phyloP scores from a whole-genome alignment of 2,329 filamentous ascomycete species.

The Ceratocystis albifundus region DNA sequence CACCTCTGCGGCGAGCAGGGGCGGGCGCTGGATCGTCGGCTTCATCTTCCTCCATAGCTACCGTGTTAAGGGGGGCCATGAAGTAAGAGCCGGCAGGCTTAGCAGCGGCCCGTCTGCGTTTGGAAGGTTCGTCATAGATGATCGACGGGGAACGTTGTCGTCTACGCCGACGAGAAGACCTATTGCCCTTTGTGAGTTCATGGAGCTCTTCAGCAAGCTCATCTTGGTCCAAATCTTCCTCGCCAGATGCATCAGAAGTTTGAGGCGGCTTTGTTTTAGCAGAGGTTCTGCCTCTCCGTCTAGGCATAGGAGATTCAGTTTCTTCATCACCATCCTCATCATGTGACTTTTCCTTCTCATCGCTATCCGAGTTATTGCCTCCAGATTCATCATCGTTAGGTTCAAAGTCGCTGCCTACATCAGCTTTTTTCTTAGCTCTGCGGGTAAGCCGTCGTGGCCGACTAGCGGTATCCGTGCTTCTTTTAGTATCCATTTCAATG shows the following conservation, averaged over 20 bases:
- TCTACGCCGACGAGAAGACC: slow-evolving; percentile 40
- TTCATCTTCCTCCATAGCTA: slow-evolving; percentile 61
- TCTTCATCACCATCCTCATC: slow-evolving; percentile 32
- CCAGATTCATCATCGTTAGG: slow-evolving; percentile 46
- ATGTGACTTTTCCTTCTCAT: slow-evolving; percentile 33
- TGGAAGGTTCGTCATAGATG: slow-evolving; percentile 45
- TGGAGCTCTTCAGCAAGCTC: slow-evolving; percentile 56
- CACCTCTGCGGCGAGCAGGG: slow-evolving; percentile 55
- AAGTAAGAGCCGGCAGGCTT: slow-evolving; percentile 68
- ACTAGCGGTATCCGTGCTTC: slow-evolving; percentile 25
- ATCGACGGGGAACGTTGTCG: slow-evolving; percentile 40
- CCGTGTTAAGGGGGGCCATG: slow-evolving; percentile 55
- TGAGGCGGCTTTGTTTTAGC: slow-evolving; percentile 37
- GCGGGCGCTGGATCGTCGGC: slow-evolving; percentile 56
- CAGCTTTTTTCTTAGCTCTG: slow-evolving; percentile 38
- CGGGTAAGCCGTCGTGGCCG: slow-evolving; percentile 39
- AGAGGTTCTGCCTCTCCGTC: slow-evolving; percentile 34
- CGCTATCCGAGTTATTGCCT: slow-evolving; percentile 44
- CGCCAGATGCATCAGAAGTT: slow-evolving; percentile 41
- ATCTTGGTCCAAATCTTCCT: slow-evolving; percentile 47
- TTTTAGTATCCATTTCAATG: slow-evolving; percentile 30
- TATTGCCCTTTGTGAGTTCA: slow-evolving; percentile 47
- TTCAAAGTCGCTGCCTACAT: slow-evolving; percentile 51
- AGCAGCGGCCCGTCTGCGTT: slow-evolving; percentile 43
- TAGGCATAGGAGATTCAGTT: slow-evolving; percentile 33